Evolutionary conservation across 2,329 filamentous ascomycete species (phyloP), one percentile per base, ranked within the genome.

Genomic region (Xylariaceae sp.): DNA sequence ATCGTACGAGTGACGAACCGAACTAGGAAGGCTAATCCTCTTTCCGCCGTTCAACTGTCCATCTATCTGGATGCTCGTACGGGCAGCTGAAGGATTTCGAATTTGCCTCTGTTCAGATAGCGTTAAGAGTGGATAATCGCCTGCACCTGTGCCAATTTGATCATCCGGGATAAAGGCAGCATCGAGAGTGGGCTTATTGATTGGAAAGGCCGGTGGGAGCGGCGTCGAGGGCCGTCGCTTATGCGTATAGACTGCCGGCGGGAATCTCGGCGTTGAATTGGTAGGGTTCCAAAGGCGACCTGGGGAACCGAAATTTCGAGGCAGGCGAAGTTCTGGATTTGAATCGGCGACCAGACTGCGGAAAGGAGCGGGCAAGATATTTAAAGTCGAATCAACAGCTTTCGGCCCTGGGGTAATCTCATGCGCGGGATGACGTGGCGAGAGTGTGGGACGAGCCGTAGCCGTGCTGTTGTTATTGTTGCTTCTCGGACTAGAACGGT

Each of bases 231-330:
- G 77, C 30, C 80, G 80, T 58, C 81, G 78, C 61, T 70, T 74
- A 57, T 76, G 74, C 7, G 69, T 64, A 50, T 61, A 63, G 68
- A 57, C 74, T 64, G 56, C 71, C 9, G 69, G 65, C 39, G 63
- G 55, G 42, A 55, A 66, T 59, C 81, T 76, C 50, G 81, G 82
- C 2, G 82, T 84, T 30, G 81, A 85, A 69, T 85, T 85, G 60
- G 80, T 80, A 23, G 82, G 82, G 67, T 85, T 85, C 82, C 82
- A 85, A 64, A 85, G 80, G 42, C 81, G 80, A 51, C 78, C 77
- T 18, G 80, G 75, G 3, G 77, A 55, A 35, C 65, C 75, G 35
- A 77, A 73, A 35, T 74, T 76, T 55, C 73, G 75, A 52, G 75
- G 70, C 30, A 75, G 74, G 37, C 66, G 72, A 30, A 70, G 69